These are phyloP conservation scores for Penicillium sp. DNA, from an alignment of 2,329 filamentous ascomycete genomes.

Conservation along the genomic window DNA sequence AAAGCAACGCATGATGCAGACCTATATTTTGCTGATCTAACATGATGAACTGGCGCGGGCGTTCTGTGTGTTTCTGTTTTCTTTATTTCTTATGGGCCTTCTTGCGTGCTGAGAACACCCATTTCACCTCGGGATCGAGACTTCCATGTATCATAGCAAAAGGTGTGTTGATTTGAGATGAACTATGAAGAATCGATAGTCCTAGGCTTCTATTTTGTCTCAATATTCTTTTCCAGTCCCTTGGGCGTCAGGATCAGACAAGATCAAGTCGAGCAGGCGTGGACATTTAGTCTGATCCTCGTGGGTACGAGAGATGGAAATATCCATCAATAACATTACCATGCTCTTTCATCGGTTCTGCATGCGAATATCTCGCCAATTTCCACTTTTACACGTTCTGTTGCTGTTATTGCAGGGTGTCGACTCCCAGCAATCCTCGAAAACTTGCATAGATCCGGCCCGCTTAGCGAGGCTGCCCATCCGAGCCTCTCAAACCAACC, in stretches of 20 bases:
- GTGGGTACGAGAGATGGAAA: not conserved
- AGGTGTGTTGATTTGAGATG: not conserved
- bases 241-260: constrained; percentile 7
- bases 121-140: not conserved
- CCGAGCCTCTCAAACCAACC: not conserved
- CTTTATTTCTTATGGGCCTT: constrained; percentile 2
- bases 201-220: not conserved
- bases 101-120: not conserved
- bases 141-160: constrained; percentile 14
- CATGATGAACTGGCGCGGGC: constrained; percentile 16
- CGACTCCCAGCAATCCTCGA: not conserved
- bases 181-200: not conserved
- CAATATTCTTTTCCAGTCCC: not conserved
- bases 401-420: not conserved
- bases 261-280: constrained; percentile 2
- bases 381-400: not conserved
- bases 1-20: constrained; percentile 4
- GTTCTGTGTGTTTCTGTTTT: constrained; percentile 11
- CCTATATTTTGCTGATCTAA: constrained; percentile 7
- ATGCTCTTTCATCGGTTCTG: not conserved
- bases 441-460: constrained; percentile 9
- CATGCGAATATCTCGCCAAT: not conserved
- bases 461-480: constrained; percentile 14
- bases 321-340: not conserved
- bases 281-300: constrained; percentile 12